Evolutionary conservation across 352 stramenopile species (phyloP).

Genomic region (Phytopythium ostracodes): DNA sequence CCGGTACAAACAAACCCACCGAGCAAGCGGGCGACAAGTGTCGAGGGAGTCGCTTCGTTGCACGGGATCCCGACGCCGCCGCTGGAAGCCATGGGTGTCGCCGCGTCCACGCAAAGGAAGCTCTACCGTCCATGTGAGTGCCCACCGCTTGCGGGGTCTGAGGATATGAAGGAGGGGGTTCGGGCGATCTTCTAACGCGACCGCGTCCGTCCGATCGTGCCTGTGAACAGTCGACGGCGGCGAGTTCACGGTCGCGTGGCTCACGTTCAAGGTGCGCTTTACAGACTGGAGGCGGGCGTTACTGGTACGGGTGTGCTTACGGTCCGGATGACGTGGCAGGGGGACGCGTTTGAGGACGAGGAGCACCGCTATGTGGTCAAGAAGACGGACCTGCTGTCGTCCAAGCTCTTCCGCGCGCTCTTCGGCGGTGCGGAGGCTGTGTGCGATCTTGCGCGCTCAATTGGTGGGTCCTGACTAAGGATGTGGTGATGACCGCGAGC

Average conservation of each 20-base stretch:
- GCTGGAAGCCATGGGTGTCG: conserved; percentile 29
- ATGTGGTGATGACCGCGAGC: too few species aligned
- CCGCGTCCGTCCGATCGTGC: conserved; percentile 6
- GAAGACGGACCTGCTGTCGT: conserved; percentile 67
- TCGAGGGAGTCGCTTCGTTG: conserved; percentile 5
- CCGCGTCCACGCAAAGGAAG: conserved; percentile 41
- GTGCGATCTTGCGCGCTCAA: too few species aligned
- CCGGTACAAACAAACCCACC: conserved; percentile 1
- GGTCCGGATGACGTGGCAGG: conserved; percentile 18
- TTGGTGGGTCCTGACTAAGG: too few species aligned
- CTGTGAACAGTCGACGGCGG: conserved; percentile 49
- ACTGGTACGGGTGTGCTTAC: background rate
- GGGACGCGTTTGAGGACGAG: conserved; percentile 63
- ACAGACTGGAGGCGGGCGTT: background rate
- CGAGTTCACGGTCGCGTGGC: conserved; percentile 83
- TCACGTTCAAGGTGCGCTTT: conserved; percentile 74
- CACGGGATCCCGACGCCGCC: background rate
- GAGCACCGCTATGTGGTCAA: conserved; percentile 61
- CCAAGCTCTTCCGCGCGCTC: conserved; percentile 69
- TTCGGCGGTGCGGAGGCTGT: conserved; percentile 50
- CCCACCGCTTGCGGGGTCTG: background rate
- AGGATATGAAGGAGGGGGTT: background rate
- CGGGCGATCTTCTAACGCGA: background rate
- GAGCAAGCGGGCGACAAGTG: conserved; percentile 2
- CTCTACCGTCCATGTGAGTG: conserved; percentile 53